Conservation (phyloP, 257 asterid species). For the Sherardia arvensis region DNA sequence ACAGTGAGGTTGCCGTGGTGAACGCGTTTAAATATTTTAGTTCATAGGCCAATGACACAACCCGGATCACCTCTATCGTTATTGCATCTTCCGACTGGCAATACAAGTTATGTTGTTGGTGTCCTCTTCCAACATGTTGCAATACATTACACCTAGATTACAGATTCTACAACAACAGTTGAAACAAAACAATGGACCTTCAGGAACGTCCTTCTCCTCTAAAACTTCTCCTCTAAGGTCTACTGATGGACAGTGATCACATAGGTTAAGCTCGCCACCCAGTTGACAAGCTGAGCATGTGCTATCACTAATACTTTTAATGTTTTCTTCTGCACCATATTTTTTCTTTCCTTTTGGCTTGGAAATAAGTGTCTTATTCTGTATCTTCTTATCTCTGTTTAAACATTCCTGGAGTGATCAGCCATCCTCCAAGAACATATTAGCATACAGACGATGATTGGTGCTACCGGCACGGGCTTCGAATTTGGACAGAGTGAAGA, state of each 20-base stretch:
- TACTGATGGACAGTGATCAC: conserved; percentile 89
- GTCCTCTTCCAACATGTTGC: no score
- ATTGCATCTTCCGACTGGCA: no score
- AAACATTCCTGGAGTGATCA: conserved; percentile 66
- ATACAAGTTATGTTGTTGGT: no score
- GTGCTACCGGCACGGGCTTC: conserved; percentile 75
- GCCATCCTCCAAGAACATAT: conserved; percentile 64
- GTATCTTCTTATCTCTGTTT: background rate
- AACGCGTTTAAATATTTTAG: no score
- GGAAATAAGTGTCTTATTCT: no score
- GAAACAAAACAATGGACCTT: conserved; percentile 94
- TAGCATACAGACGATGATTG: conserved; percentile 49
- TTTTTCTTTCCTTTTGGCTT: conserved; percentile 1
- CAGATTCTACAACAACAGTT: conserved; percentile 87
- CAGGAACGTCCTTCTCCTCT: conserved; percentile 78
- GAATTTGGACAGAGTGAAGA: conserved; percentile 48
- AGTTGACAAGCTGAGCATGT: conserved; percentile 73
- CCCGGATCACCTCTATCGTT: no score
- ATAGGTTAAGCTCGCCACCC: conserved; percentile 76
- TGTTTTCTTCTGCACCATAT: background rate
- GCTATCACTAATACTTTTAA: conserved; percentile 36
- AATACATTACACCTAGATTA: no score
- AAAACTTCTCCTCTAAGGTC: conserved; percentile 67
- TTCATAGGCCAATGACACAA: no score
- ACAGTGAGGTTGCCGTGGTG: no score